phyloP scores from a whole-genome alignment of 2,329 filamentous ascomycete species.

The Scedosporium apiospermum region DNA sequence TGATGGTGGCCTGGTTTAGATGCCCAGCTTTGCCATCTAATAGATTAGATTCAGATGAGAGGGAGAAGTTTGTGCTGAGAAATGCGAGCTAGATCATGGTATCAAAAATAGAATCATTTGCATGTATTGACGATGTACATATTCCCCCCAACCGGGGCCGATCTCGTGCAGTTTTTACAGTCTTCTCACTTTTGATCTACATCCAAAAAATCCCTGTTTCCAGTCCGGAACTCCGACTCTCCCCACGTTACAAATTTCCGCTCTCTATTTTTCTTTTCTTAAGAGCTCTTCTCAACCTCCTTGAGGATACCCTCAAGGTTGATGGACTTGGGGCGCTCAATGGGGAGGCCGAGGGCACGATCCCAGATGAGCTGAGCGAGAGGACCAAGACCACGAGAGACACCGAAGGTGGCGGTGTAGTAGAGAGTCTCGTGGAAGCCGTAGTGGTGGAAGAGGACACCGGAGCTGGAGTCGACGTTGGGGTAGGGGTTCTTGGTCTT shows the following conservation, averaged over 20 bases:
- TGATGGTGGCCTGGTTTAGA: neutral
- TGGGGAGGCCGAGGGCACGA: conserved; percentile 82
- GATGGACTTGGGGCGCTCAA: conserved; percentile 97
- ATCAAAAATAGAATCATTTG: conserved; percentile 1
- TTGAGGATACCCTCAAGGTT: conserved; percentile 81
- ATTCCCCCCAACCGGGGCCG: neutral
- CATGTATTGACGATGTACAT: neutral
- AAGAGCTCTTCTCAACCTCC: conserved; percentile 38
- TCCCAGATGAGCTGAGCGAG: conserved; percentile 96
- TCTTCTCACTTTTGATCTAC: neutral
- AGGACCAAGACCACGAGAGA: conserved; percentile 68
- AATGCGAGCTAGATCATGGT: neutral
- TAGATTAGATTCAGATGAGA: neutral
- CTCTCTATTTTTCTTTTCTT: conserved; percentile 9
- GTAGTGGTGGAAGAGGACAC: conserved; percentile 96
- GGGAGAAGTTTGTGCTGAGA: neutral
- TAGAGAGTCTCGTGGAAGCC: conserved; percentile 96
- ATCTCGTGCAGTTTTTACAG: neutral
- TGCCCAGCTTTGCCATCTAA: neutral
- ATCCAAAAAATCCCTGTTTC: neutral
- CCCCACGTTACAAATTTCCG: neutral
- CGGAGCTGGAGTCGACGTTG: conserved; percentile 89
- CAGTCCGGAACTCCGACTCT: neutral
- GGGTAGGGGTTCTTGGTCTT: conserved; percentile 98
- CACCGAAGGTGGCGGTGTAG: conserved; percentile 69